Evolutionary conservation across 2,329 filamentous ascomycete genomes (phyloP).

Genomic region (Colletotrichum simmondsii): DNA sequence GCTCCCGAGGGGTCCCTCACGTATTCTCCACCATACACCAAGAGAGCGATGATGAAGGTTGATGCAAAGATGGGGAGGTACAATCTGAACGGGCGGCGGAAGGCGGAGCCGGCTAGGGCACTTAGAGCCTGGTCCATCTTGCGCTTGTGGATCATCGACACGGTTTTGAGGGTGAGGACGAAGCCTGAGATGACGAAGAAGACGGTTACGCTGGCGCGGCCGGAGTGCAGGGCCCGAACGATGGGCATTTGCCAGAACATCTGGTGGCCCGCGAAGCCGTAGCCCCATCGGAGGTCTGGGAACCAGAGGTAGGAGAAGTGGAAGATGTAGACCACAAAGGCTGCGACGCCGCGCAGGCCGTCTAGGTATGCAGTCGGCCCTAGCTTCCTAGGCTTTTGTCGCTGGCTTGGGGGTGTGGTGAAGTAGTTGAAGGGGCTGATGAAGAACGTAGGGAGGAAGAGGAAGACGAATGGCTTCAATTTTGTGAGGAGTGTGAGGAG

Average conservation of each 20-base stretch:
- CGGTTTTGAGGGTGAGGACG: slow-evolving; percentile 63
- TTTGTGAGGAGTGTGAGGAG: background rate
- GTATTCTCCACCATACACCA: slow-evolving; percentile 38
- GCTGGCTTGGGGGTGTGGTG: fast-evolving
- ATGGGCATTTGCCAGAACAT: slow-evolving; percentile 61
- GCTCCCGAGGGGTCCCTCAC: background rate
- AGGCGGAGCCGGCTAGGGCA: slow-evolving; percentile 59
- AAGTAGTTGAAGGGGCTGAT: background rate
- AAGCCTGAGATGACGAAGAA: slow-evolving; percentile 74
- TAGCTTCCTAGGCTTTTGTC: slow-evolving; percentile 34
- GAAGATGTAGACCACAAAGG: slow-evolving; percentile 66
- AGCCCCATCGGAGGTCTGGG: slow-evolving; percentile 42
- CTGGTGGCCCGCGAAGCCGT: slow-evolving; percentile 54
- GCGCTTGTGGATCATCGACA: slow-evolving; percentile 54
- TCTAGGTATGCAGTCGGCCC: slow-evolving; percentile 66
- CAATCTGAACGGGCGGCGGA: slow-evolving; percentile 62
- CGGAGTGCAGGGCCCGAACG: slow-evolving; percentile 63
- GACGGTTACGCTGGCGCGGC: slow-evolving; percentile 65
- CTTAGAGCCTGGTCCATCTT: slow-evolving; percentile 49
- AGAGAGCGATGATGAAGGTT: slow-evolving; percentile 53
- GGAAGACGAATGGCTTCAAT: background rate
- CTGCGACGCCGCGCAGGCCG: slow-evolving; percentile 66
- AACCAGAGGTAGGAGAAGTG: slow-evolving; percentile 50
- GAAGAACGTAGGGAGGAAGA: slow-evolving; percentile 1
- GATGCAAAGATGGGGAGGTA: slow-evolving; percentile 62